phyloP scores from a whole-genome alignment of 2,329 filamentous ascomycete genomes.

The Didymella sp. region DNA sequence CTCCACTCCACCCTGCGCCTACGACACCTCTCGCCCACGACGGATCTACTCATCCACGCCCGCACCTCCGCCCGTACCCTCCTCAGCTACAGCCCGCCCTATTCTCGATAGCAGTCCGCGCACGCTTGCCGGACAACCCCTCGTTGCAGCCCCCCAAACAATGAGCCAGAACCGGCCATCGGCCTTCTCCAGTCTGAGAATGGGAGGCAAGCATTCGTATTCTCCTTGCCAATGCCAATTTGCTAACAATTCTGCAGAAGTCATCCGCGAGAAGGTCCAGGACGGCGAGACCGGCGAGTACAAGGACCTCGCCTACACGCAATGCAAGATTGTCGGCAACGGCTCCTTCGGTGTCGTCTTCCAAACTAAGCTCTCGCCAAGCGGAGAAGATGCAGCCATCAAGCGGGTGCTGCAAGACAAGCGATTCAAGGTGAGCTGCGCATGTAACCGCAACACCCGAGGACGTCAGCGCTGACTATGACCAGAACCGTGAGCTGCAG shows the following conservation, averaged over 20 bases:
- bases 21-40: constrained; percentile 54
- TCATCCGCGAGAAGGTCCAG: constrained; percentile 98
- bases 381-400: constrained; percentile 97
- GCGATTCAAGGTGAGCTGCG: constrained; percentile 85
- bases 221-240: constrained; percentile 10
- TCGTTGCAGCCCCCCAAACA: constrained; percentile 43
- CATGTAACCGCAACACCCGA: constrained; percentile 22
- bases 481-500: constrained; percentile 94
- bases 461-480: constrained; percentile 35
- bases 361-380: constrained; percentile 98
- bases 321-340: constrained; percentile 99
- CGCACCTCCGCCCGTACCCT: constrained; percentile 53
- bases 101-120: constrained; percentile 52
- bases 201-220: constrained; percentile 82
- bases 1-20: constrained; percentile 27
- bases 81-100: constrained; percentile 54
- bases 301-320: constrained; percentile 95
- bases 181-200: constrained; percentile 86
- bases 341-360: constrained; percentile 99
- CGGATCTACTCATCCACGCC: constrained; percentile 58
- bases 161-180: constrained; percentile 94
- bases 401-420: constrained; percentile 99
- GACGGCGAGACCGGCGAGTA: constrained; percentile 97
- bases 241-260: constrained; percentile 69
- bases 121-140: constrained; percentile 38